Percentiles rank a stretch among this genome's conserved stretches.
Evolutionary conservation across 805 yeast species (phyloP).

Genomic region (Geotrichum ghanense): DNA sequence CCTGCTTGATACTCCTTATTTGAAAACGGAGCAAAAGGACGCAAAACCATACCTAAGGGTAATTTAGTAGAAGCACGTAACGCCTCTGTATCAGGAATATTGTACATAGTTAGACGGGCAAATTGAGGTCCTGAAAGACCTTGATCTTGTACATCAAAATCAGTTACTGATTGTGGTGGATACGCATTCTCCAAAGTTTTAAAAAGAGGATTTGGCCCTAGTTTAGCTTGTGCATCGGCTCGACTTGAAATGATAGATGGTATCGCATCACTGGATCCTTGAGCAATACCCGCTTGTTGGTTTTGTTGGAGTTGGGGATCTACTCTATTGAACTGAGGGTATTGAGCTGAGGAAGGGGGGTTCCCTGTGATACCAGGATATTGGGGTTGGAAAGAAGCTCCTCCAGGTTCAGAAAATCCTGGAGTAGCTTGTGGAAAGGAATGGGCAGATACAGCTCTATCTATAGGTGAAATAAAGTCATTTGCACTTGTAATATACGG

Average conservation of each 20-base stretch:
- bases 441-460: background rate
- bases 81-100: constrained; percentile 64
- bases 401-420: background rate
- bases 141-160: constrained; percentile 62
- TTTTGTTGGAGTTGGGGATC: background rate
- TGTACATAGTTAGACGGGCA: constrained; percentile 69
- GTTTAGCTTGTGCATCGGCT: constrained; percentile 20
- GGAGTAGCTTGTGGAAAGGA: background rate
- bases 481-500: background rate
- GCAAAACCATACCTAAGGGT: constrained; percentile 70
- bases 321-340: too few relatives aligned
- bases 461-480: background rate
- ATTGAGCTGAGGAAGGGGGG: too few relatives aligned
- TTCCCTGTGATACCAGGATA: too few relatives aligned
- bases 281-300: background rate
- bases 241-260: constrained; percentile 30
- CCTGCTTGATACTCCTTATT: constrained; percentile 31
- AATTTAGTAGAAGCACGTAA: constrained; percentile 57
- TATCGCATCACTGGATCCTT: constrained; percentile 5
- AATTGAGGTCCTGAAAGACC: constrained; percentile 76
- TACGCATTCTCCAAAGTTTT: constrained; percentile 63
- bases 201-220: constrained; percentile 36
- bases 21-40: constrained; percentile 68
- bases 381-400: background rate
- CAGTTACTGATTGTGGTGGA: constrained; percentile 77